phyloP scores from a whole-genome alignment of 345 rosid species.

The Linum trigynum region DNA sequence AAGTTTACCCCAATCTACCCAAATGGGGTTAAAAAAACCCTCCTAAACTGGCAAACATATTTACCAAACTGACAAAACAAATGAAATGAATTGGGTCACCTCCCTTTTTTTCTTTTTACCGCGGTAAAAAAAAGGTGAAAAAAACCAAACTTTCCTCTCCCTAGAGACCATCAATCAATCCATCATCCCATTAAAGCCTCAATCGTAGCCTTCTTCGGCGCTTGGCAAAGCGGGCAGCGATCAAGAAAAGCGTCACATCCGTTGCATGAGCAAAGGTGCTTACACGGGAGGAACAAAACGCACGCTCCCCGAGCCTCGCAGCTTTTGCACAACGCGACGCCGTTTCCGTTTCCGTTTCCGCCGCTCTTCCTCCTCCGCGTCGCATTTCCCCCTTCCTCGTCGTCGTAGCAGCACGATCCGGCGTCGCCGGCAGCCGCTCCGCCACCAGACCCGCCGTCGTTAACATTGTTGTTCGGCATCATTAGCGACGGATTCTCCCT shows the following conservation, averaged over 20 bases:
- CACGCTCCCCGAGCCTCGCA: constrained; percentile 46
- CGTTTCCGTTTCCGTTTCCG: not conserved
- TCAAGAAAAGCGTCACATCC: constrained; percentile 46
- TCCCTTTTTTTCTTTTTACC: constrained; percentile 12
- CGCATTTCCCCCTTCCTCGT: constrained; percentile 7
- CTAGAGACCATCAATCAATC: constrained; percentile 28
- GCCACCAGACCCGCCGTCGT: no score
- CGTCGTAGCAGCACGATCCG: constrained; percentile 39
- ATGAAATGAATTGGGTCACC: constrained; percentile 10
- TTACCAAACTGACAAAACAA: not conserved
- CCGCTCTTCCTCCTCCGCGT: constrained; percentile 11
- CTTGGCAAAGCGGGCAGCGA: constrained; percentile 62
- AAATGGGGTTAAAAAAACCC: not conserved
- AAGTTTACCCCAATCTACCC: not conserved
- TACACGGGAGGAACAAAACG: constrained; percentile 81
- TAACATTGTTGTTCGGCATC: constrained; percentile 14
- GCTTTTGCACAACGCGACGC: constrained; percentile 32
- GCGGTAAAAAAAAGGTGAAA: not conserved
- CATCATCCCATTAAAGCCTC: constrained; percentile 43
- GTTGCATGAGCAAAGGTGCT: constrained; percentile 77
- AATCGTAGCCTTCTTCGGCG: constrained; percentile 57
- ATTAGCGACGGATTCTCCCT: constrained; percentile 26
- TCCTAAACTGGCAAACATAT: not conserved
- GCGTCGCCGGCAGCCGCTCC: constrained; percentile 44
- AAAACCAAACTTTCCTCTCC: not conserved